Evolutionary conservation across 768 basidiomycete genomes (phyloP).

Genomic region (Mycena capillaripes): DNA sequence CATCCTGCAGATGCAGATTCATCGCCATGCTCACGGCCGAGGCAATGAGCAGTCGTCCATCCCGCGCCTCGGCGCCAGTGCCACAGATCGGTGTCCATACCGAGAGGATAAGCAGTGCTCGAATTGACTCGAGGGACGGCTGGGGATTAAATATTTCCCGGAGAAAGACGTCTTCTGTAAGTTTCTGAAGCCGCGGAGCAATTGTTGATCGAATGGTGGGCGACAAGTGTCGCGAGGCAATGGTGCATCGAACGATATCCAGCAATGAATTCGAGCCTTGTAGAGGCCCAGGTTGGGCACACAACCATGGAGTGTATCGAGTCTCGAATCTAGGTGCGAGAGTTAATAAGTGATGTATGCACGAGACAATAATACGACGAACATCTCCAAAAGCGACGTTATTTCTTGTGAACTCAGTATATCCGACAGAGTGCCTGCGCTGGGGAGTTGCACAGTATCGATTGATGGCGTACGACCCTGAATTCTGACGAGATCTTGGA

Average conservation of each 20-base stretch:
- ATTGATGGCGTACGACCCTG: slow-evolving; percentile 31
- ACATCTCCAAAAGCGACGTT: slow-evolving; percentile 56
- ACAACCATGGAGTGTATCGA: slow-evolving; percentile 60
- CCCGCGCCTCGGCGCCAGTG: slow-evolving; percentile 45
- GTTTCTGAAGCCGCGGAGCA: slow-evolving; percentile 55
- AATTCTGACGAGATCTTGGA: slow-evolving; percentile 55
- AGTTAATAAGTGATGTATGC: background rate
- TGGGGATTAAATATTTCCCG: slow-evolving; percentile 57
- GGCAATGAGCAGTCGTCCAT: slow-evolving; percentile 55
- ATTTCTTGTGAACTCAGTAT: slow-evolving; percentile 52
- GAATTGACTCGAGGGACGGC: slow-evolving; percentile 57
- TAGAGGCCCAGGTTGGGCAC: slow-evolving; percentile 49
- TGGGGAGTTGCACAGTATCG: slow-evolving; percentile 30
- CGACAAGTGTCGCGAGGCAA: slow-evolving; percentile 61
- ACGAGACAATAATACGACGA: slow-evolving; percentile 30
- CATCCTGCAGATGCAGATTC: slow-evolving; percentile 56
- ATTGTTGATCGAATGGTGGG: slow-evolving; percentile 50
- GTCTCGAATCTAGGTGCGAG: slow-evolving; percentile 53
- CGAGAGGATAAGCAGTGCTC: slow-evolving; percentile 57
- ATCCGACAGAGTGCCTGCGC: slow-evolving; percentile 37
- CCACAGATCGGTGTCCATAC: slow-evolving; percentile 59
- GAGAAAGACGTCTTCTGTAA: slow-evolving; percentile 55
- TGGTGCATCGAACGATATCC: slow-evolving; percentile 60
- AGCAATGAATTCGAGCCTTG: slow-evolving; percentile 50
- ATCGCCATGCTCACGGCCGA: slow-evolving; percentile 63